Percentiles rank a stretch among this genome's conserved stretches.
Conservation (phyloP, 306 rosid genomes). For the Astragalus glycyphyllos region DNA sequence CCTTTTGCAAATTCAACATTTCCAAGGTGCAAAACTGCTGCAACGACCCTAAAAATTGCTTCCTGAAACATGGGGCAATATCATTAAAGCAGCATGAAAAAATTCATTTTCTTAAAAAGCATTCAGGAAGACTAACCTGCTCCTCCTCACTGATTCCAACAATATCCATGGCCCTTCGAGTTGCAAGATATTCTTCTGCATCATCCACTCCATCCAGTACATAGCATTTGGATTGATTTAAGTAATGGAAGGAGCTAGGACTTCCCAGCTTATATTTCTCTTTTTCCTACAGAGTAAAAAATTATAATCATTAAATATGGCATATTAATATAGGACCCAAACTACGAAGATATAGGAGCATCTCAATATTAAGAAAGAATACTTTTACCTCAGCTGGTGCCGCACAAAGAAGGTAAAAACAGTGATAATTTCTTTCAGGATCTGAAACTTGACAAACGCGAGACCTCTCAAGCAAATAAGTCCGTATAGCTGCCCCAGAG, state of each 20-base stretch:
- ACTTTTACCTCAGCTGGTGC: constrained; percentile 89
- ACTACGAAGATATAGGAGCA: constrained; percentile 32
- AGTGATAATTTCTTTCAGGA: constrained; percentile 99
- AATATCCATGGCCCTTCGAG: constrained; percentile 98
- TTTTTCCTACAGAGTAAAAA: constrained; percentile 61
- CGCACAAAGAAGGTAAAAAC: constrained; percentile 98
- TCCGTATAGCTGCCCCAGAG: constrained; percentile 96
- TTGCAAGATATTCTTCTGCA: constrained; percentile 87
- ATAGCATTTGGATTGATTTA: constrained; percentile 88
- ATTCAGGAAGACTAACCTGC: constrained; percentile 65
- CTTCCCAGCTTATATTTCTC: constrained; percentile 82
- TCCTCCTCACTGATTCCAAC: constrained; percentile 99
- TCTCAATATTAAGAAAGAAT: constrained; percentile 41
- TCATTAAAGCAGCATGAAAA: constrained; percentile 34
- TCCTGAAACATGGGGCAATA: constrained; percentile 65
- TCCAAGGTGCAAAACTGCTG: constrained; percentile 97
- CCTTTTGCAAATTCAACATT: constrained; percentile 96
- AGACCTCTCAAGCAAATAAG: constrained; percentile 97
- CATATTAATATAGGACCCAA: constrained; percentile 21
- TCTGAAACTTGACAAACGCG: constrained; percentile 97
- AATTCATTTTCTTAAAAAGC: constrained; percentile 22
- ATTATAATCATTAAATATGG: constrained; percentile 12
- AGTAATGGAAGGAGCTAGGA: constrained; percentile 92
- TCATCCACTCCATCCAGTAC: constrained; percentile 94
- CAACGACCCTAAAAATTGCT: constrained; percentile 93